These are phyloP conservation scores for Fusarium oxysporum DNA, from an alignment of 2,329 filamentous ascomycete species.

Conservation along the genomic window DNA sequence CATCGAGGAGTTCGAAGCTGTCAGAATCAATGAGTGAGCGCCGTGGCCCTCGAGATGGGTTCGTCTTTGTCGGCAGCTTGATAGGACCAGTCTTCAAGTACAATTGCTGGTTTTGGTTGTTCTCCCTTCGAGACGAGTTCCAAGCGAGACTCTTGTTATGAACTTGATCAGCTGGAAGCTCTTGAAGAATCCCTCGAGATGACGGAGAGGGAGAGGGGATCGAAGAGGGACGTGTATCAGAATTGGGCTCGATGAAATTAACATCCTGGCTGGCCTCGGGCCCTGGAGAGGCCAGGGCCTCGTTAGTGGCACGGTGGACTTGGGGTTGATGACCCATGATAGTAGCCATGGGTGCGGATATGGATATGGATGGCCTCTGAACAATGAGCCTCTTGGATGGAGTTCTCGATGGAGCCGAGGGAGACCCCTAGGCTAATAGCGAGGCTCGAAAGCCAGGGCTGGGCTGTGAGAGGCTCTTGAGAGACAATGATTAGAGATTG, in stretches of 20 bases:
- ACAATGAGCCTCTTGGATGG: background rate
- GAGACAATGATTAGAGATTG: slow-evolving; percentile 35
- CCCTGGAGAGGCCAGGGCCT: slow-evolving; percentile 24
- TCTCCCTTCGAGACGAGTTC: slow-evolving; percentile 14
- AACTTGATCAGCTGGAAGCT: slow-evolving; percentile 42
- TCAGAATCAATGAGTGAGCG: slow-evolving; percentile 49
- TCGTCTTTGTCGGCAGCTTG: slow-evolving; percentile 23
- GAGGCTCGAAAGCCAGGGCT: slow-evolving; percentile 14
- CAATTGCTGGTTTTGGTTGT: slow-evolving; percentile 1
- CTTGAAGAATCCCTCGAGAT: slow-evolving; percentile 43
- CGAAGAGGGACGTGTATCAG: slow-evolving; percentile 25
- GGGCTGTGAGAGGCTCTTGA: slow-evolving; percentile 24
- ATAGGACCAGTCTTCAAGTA: slow-evolving; percentile 20
- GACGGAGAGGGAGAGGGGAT: slow-evolving; percentile 32
- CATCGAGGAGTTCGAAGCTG: slow-evolving; percentile 51
- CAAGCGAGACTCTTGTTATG: slow-evolving; percentile 41
- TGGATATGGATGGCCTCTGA: background rate
- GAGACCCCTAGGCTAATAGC: slow-evolving; percentile 18
- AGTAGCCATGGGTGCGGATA: slow-evolving; percentile 19
- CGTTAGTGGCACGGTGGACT: slow-evolving; percentile 32
- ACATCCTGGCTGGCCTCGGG: slow-evolving; percentile 30
- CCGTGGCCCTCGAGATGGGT: slow-evolving; percentile 42
- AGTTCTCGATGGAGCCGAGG: slow-evolving; percentile 21
- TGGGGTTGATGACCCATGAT: slow-evolving; percentile 39
- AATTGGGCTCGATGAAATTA: slow-evolving; percentile 31